phyloP scores from a whole-genome alignment of 371 early-diverging fungal genomes.

The Chytridium lagenaria region DNA sequence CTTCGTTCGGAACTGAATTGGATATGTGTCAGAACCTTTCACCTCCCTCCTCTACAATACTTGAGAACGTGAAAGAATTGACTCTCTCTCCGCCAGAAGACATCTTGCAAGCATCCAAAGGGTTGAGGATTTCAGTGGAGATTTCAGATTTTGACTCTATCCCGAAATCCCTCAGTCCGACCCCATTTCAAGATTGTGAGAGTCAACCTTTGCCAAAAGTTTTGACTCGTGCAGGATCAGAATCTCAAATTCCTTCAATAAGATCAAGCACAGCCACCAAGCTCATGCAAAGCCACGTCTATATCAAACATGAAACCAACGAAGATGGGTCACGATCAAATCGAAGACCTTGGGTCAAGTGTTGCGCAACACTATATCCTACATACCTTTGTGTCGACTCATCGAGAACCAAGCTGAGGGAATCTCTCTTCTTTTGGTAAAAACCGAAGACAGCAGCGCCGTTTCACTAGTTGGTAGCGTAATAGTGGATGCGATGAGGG shows the following conservation, averaged over 20 bases:
- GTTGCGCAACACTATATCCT: background rate
- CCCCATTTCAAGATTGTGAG: background rate
- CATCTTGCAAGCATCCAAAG: too few relatives aligned
- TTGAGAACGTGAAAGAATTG: background rate
- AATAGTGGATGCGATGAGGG: background rate
- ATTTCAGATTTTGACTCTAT: slow-evolving; percentile 5
- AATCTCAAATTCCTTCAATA: background rate
- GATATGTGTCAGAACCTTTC: too few relatives aligned
- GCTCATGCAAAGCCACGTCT: background rate
- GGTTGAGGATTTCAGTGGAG: background rate
- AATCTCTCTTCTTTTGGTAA: background rate
- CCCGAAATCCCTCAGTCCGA: background rate
- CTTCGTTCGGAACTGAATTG: background rate
- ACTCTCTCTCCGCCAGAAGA: background rate
- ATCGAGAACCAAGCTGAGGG: background rate
- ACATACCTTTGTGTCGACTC: background rate
- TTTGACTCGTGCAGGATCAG: background rate
- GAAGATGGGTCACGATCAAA: background rate
- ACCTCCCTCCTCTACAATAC: too few relatives aligned
- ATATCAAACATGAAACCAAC: background rate
- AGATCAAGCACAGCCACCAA: background rate
- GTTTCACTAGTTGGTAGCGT: background rate
- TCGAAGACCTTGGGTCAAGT: background rate
- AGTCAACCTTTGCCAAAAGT: background rate
- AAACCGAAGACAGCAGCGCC: background rate